Percentiles rank a stretch among this genome's conserved stretches.
phyloP scores from a whole-genome alignment of 1,284 basidiomycete genomes.

The Abortiporus biennis region DNA sequence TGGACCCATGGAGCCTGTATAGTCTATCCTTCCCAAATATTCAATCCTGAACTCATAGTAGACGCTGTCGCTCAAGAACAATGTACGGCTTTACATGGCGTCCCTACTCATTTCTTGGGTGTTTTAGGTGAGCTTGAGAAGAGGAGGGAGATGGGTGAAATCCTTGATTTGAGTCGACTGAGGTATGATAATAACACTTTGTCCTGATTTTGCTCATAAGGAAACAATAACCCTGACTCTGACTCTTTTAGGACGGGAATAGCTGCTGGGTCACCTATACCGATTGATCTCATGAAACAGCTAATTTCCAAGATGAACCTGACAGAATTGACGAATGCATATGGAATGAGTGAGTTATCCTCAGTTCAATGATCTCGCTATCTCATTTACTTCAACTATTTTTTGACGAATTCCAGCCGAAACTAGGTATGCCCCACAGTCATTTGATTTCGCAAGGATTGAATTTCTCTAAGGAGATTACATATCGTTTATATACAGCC shows the following conservation, averaged over 20 bases:
- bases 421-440: conserved; percentile 23
- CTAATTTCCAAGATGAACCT: conserved; percentile 64
- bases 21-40: conserved; percentile 69
- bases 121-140: conserved; percentile 62
- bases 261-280: conserved; percentile 73
- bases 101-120: conserved; percentile 80
- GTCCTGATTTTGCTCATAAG: conserved; percentile 7
- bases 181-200: too few species aligned
- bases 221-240: background rate
- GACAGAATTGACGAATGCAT: conserved; percentile 67
- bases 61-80: conserved; percentile 59
- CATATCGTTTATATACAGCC: conserved; percentile 33
- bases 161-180: conserved; percentile 41
- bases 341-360: conserved; percentile 84
- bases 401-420: conserved; percentile 22
- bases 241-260: conserved; percentile 60
- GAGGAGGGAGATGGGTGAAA: conserved; percentile 39
- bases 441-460: background rate
- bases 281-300: conserved; percentile 72
- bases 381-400: background rate
- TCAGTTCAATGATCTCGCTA: conserved; percentile 13
- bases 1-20: conserved; percentile 72
- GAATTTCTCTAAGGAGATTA: background rate
- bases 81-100: conserved; percentile 79
- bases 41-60: conserved; percentile 58